Conservation (phyloP, 768 basidiomycete genomes). For the Termitomyces sp. region DNA sequence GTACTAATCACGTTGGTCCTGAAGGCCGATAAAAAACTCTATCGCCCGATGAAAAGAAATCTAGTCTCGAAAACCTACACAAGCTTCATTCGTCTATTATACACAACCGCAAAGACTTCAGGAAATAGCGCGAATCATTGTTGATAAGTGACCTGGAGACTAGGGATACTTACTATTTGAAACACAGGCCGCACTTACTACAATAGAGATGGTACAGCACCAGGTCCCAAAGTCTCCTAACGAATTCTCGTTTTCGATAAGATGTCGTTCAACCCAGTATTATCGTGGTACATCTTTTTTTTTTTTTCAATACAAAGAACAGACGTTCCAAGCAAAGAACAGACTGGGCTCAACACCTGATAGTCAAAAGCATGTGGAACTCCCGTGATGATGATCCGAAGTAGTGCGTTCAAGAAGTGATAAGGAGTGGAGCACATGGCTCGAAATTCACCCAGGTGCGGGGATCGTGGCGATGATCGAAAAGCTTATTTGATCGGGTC, state of each 20-base stretch:
- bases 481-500: no score
- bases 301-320: no score
- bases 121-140: neutral
- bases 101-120: neutral
- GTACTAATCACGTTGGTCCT: neutral
- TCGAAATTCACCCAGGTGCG: no score
- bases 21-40: neutral
- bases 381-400: no score
- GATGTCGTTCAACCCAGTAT: neutral
- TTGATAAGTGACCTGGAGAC: neutral
- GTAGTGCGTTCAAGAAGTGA: no score
- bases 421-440: no score
- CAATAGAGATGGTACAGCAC: neutral
- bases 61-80: neutral
- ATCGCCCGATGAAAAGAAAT: neutral
- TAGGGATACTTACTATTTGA: neutral
- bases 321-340: no score
- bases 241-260: neutral
- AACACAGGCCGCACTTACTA: neutral
- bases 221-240: neutral
- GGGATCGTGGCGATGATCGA: no score
- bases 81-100: neutral
- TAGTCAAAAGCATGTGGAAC: no score
- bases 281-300: no score
- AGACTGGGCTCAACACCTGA: no score